Conservation (phyloP, 2,329 filamentous ascomycete genomes). For the Pseudocercospora crystallina region DNA sequence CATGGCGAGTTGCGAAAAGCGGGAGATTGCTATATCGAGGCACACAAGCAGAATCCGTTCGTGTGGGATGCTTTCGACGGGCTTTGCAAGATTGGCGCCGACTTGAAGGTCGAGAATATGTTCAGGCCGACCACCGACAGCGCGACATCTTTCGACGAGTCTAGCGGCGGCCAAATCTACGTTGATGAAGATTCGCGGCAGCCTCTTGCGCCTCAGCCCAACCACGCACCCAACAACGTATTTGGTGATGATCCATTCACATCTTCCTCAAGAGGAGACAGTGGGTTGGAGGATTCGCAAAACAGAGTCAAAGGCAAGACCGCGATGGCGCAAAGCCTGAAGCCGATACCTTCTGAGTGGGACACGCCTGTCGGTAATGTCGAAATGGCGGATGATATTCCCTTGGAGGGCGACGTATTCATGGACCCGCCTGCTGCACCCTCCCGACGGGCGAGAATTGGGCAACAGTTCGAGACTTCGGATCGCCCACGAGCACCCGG, state of each 20-base stretch:
- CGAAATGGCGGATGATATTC: slow-evolving; percentile 44
- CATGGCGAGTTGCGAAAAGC: slow-evolving; percentile 81
- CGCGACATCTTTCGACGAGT: slow-evolving; percentile 39
- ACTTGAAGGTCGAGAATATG: slow-evolving; percentile 78
- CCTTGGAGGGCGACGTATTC: slow-evolving; percentile 24
- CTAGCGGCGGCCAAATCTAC: slow-evolving; percentile 29
- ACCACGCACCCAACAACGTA: slow-evolving; percentile 19
- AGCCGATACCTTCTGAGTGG: slow-evolving; percentile 29
- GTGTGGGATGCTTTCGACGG: slow-evolving; percentile 97
- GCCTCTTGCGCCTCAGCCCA: slow-evolving; percentile 27
- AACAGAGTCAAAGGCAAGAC: slow-evolving; percentile 46
- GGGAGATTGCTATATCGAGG: slow-evolving; percentile 81
- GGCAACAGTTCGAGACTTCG: slow-evolving; percentile 28
- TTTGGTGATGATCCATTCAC: slow-evolving; percentile 46
- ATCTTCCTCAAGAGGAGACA: slow-evolving; percentile 26
- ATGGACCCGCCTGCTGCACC: slow-evolving; percentile 53
- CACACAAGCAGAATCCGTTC: slow-evolving; percentile 86
- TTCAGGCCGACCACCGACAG: slow-evolving; percentile 74
- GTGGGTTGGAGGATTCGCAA: slow-evolving; percentile 31
- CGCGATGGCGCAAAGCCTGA: slow-evolving; percentile 27
- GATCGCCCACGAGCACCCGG: slow-evolving; percentile 36
- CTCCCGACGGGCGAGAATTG: slow-evolving; percentile 37
- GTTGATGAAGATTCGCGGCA: slow-evolving; percentile 29
- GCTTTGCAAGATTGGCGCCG: slow-evolving; percentile 79
- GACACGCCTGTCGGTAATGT: slow-evolving; percentile 51